Conservation (phyloP, 2,329 filamentous ascomycete species). For the Boeremia lycopersici region DNA sequence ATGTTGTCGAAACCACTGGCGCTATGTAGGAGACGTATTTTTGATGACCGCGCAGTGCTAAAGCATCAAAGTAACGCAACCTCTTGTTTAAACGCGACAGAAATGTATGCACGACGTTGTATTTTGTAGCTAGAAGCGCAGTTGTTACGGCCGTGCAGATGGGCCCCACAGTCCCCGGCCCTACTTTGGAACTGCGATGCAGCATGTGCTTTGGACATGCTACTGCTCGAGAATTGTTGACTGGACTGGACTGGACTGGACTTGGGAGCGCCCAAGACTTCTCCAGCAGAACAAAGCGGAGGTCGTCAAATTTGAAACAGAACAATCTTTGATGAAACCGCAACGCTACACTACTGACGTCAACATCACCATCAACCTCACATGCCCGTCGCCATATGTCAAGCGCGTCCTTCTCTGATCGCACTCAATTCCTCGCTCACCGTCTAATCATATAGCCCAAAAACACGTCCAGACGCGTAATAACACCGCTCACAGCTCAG, state of each 20-base stretch:
- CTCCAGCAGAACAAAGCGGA: not conserved
- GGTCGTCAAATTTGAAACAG: not conserved
- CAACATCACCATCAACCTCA: not conserved
- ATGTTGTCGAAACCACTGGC: not conserved
- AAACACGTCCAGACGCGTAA: not conserved
- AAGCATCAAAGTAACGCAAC: too few relatives aligned
- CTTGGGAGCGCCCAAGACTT: not conserved
- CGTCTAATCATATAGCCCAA: not conserved
- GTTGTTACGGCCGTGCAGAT: too few relatives aligned
- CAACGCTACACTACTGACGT: not conserved
- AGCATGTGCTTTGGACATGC: too few relatives aligned
- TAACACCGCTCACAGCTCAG: not conserved
- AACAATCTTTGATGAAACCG: conserved; percentile 7
- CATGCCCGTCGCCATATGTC: not conserved
- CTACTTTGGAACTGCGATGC: too few relatives aligned
- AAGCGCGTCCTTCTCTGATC: not conserved
- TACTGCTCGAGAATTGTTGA: too few relatives aligned
- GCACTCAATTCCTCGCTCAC: not conserved
- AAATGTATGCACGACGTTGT: too few relatives aligned
- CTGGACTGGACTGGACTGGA: not conserved
- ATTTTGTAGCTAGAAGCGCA: too few relatives aligned
- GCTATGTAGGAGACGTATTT: not conserved
- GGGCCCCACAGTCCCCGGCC: too few relatives aligned
- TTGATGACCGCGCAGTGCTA: too few relatives aligned
- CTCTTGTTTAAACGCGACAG: too few relatives aligned